Conservation (phyloP, 2,329 filamentous ascomycete genomes). For the Pseudogymnoascus sp. region DNA sequence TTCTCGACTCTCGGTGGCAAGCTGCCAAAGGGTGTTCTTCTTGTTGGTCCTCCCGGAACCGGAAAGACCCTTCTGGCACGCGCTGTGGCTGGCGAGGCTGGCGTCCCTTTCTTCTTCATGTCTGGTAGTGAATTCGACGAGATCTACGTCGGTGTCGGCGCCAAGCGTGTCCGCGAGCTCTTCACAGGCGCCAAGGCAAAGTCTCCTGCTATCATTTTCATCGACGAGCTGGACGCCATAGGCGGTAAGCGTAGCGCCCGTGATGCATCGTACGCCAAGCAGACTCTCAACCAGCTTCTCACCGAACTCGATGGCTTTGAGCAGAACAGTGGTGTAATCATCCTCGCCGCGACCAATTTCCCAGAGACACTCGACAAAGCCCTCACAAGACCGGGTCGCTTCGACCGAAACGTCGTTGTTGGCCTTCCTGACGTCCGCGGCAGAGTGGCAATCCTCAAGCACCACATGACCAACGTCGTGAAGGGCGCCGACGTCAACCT, state of each 20-base stretch:
- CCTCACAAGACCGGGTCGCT: conserved; percentile 85
- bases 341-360: conserved; percentile 94
- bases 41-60: conserved; percentile 92
- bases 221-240: conserved; percentile 90
- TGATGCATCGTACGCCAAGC: conserved; percentile 91
- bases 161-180: conserved; percentile 92
- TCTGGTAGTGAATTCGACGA: conserved; percentile 98
- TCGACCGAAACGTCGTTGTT: conserved; percentile 87
- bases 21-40: conserved; percentile 89
- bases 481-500: conserved; percentile 73
- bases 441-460: conserved; percentile 83
- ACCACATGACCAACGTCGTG: conserved; percentile 90
- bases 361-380: conserved; percentile 92
- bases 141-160: conserved; percentile 93
- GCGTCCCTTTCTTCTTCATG: conserved; percentile 99
- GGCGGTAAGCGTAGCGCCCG: conserved; percentile 88
- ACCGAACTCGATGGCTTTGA: conserved; percentile 97
- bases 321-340: conserved; percentile 88
- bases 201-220: conserved; percentile 88
- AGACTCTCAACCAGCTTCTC: conserved; percentile 93
- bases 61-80: conserved; percentile 94
- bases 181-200: conserved; percentile 77
- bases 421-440: conserved; percentile 88
- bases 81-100: conserved; percentile 92
- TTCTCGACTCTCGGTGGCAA: conserved; percentile 94